Evolutionary conservation across 148 eudicot genomes (phyloP), one percentile per base, ranked within the genome.

Genomic region (Rhododendron williamsianum): DNA sequence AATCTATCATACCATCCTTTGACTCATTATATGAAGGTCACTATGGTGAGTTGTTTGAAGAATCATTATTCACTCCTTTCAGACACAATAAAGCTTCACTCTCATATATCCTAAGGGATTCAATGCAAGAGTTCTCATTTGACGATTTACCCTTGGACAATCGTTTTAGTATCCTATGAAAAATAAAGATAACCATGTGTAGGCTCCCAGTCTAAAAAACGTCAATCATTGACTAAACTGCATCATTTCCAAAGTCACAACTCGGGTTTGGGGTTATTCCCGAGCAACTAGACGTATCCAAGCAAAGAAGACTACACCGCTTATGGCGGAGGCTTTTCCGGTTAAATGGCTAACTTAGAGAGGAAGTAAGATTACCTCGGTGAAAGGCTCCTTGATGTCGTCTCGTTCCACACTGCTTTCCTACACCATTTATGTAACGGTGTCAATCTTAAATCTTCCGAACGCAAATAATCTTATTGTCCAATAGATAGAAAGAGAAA

Each of bases 381-480:
- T 91, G 84, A 95, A 95, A 88, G 98, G 98, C 76, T 95, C 97
- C 90, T 91, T 93, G 89, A 95, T 86, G 84, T 95, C 96, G 86
- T 94, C 98, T 80, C 95, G 92, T 86, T 95, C 98, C 87, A 93
- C 89, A 85, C 98, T 94, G 91, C 98, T 95, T 88, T 95, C 98
- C 98, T 95, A 90, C 54, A 86, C 38, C 86, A 48, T 16, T 56
- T 72, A 82, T 30, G 21, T 60, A 30, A 41, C n/a, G 60, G 76
- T 3, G 25, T 49, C 69, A 72, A 81, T 56, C 81, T 21, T n/a
- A 45, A 71, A 71, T 71, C 19, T 71, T 71, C 27, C 43, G 10
- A 38, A n/a, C 1, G 30, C 46, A 21, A 56, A 43, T 30, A 80
- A 80, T 30, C n/a, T 49, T 8, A 30, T 49, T 82, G 54, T 54